Evolutionary conservation across 306 rosid genomes (phyloP), one percentile per base, ranked within the genome.

Genomic region (Trifolium fragiferum): DNA sequence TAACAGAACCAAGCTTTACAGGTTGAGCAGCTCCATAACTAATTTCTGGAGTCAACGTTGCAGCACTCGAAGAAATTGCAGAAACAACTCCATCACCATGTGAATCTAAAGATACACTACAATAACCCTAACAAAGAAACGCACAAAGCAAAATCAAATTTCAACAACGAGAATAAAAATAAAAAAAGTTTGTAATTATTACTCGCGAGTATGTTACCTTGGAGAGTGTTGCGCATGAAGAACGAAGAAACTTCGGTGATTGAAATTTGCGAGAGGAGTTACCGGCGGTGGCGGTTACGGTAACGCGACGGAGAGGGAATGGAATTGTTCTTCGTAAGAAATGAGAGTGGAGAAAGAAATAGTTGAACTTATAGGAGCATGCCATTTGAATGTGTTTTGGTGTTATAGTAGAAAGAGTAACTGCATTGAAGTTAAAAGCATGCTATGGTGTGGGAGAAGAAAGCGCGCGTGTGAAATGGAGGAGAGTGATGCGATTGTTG

Each of bases 71-170:
- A 54, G 80, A 58, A 66, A 71, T 76, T 66, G 78, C 68, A 32
- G 67, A 23, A 76, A 57, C 81, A 81, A 68, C 84, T 46, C 85
- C 81, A 19, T 76, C 86, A 35, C 84, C 83, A 19, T 70, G 67
- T 43, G 77, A 59, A 77, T 77, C 85, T n/a, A 81, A 74, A 70
- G 84, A 55, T 20, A 76, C 63, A 23, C 20, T 73, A 55, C 84
- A 82, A 87, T 74, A 88, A 53, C 85, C 96, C 98, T 93, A 87
- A 72, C 53, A 6, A 16, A 46, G 4, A 68, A 70, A 54, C 0
- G 7, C 57, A 43, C 41, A 46, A 78, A 32, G 14, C 12, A 21
- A n/a, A 23, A 23, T 23, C 0, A 66, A 37, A 38, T 58, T 14
- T 53, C 9, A 23, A 62, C 58, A 27, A 51, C 6, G 8, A 47